Evolutionary conservation across 2,329 filamentous ascomycete species (phyloP).

Genomic region (Alternaria atra): DNA sequence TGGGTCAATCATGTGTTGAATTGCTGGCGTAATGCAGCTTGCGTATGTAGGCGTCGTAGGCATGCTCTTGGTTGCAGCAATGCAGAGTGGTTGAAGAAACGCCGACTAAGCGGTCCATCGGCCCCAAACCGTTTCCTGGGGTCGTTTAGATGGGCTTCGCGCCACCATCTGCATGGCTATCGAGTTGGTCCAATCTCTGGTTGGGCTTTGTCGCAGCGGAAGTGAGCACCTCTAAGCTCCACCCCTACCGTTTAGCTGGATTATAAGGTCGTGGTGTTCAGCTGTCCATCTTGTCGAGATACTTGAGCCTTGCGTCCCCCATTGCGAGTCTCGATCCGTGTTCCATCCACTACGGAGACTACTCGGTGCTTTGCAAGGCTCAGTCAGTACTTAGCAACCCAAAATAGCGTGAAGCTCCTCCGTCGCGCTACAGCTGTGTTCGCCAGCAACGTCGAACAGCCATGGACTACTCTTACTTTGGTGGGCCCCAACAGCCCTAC

Average conservation of each 20-base stretch:
- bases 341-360: neutral
- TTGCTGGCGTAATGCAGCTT: neutral
- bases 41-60: slow-evolving; percentile 10
- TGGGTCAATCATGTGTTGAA: neutral
- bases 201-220: slow-evolving; percentile 18
- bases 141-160: slow-evolving; percentile 19
- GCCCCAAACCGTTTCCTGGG: slow-evolving; percentile 18
- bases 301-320: neutral
- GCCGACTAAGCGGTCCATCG: slow-evolving; percentile 15
- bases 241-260: slow-evolving; percentile 15
- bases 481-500: slow-evolving; percentile 57
- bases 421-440: neutral
- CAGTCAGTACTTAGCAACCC: neutral
- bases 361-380: neutral
- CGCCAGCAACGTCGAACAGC: slow-evolving; percentile 8
- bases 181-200: slow-evolving; percentile 11
- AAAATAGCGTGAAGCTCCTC: neutral
- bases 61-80: slow-evolving; percentile 2
- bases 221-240: slow-evolving; percentile 25
- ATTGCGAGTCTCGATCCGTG: neutral
- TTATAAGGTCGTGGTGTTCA: slow-evolving; percentile 28
- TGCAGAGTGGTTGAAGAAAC: neutral
- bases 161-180: slow-evolving; percentile 12
- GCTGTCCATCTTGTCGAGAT: slow-evolving; percentile 16
- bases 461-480: slow-evolving; percentile 68